Base-by-base conservation (phyloP, 176 grass and related monocot genomes). In the Bothriochloa decipiens region DNA sequence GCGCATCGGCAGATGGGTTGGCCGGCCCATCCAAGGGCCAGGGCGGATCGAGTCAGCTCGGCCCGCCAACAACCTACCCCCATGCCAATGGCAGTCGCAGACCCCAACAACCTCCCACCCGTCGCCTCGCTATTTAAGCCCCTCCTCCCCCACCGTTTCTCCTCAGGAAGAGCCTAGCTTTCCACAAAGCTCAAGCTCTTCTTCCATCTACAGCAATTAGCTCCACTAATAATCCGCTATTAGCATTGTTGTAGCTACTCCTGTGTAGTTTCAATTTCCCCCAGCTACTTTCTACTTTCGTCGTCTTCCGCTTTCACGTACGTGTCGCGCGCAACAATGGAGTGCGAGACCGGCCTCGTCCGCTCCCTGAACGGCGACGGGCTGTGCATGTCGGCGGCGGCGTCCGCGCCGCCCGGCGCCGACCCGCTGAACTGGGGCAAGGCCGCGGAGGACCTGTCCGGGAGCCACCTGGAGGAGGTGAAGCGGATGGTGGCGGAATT, bases 391-490 rank as follows among this genome's bases (percentile, higher is more conserved):
- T 28, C 70, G 1, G 47, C 47, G 6, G 1, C 55, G 41, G 32
- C 88, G 11, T 1, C 42, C 10, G 26, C 80, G 28, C 35, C 84
- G 20, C 45, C 68, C 22, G 74, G 68, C 33, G 57, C 45, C 22
- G 89, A 97, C 81, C 92, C 90, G 0, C 77, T 97, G 42, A 97
- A 94, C 86, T 97, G 95, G 95, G 88, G 82, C 4, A 65, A 86
- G 65, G 80, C 92, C 7, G 92, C 95, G 2, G 88, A 87, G 86
- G 88, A 90, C 28, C 17, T 92, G 17, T 42, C 92, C 0, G 90
- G 95, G 66, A 94, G 92, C 84, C 95, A 97, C 86, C 64, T 97
- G 3, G 92, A 88, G 0, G 95, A 94, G 88, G 92, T 97, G 35
- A 92, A 92, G 92, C 35, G 75, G 86, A 97, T 97, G 95, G 86